Percentiles rank a stretch among this genome's conserved stretches.
These are phyloP conservation scores for Rhizopogon roseolus DNA, from an alignment of 768 basidiomycete genomes.

Conservation along the genomic window DNA sequence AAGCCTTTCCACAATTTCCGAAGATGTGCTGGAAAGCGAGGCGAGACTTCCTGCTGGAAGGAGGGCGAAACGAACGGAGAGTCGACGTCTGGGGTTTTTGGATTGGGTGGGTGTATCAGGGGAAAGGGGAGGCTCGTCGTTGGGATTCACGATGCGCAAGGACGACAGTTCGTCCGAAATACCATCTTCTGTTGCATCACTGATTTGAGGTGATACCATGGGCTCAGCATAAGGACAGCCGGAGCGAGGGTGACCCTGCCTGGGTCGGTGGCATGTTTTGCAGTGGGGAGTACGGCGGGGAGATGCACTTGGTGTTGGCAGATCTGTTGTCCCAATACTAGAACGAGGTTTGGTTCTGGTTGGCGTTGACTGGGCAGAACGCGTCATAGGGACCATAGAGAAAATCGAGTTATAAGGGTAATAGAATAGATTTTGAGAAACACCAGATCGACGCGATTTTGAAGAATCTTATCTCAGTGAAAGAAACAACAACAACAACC, in stretches of 20 bases:
- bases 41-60: conserved; percentile 38
- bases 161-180: conserved; percentile 43
- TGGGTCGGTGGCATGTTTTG: conserved; percentile 49
- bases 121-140: conserved; percentile 8
- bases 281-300: conserved; percentile 52
- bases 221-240: conserved; percentile 49
- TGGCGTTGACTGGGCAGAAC: conserved; percentile 27
- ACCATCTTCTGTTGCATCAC: conserved; percentile 15
- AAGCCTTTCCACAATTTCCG: conserved; percentile 42
- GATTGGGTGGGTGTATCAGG: conserved; percentile 2
- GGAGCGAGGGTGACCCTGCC: conserved; percentile 56
- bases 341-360: conserved; percentile 11
- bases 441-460: not conserved
- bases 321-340: conserved; percentile 1
- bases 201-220: conserved; percentile 12
- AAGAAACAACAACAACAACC: not conserved
- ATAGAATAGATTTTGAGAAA: too few species aligned
- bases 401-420: not conserved
- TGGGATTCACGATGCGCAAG: conserved; percentile 33
- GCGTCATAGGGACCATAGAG: conserved; percentile 19
- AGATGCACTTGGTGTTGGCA: conserved; percentile 28
- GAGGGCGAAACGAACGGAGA: conserved; percentile 26
- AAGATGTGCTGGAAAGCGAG: conserved; percentile 45
- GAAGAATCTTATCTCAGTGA: not conserved
- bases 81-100: conserved; percentile 14